phyloP scores from a whole-genome alignment of 2,329 filamentous ascomycete genomes.

The Epichloe typhina region DNA sequence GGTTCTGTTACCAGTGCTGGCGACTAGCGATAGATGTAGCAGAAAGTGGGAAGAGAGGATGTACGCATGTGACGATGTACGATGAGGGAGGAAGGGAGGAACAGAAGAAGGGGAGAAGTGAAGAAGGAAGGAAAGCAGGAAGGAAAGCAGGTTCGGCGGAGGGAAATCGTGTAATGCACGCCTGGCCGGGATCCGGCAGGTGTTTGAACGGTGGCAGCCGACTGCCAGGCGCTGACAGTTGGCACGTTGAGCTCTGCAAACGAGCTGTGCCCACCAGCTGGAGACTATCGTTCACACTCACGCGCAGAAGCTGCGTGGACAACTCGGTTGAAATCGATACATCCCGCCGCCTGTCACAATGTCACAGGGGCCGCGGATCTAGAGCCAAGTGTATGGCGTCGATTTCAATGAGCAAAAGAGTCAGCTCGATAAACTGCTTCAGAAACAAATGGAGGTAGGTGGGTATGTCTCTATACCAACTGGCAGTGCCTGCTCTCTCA shows the following conservation, averaged over 20 bases:
- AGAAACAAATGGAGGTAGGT: not conserved
- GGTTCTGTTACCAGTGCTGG: not conserved
- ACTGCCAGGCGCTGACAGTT: not conserved
- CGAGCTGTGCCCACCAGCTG: not conserved
- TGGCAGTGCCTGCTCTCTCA: not conserved
- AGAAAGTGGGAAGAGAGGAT: not conserved
- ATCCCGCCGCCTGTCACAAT: too few species aligned
- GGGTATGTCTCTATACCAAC: too few species aligned
- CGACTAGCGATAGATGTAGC: not conserved
- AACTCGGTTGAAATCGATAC: too few species aligned
- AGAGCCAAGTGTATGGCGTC: too few species aligned
- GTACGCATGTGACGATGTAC: not conserved
- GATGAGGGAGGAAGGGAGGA: not conserved
- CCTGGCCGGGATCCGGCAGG: not conserved
- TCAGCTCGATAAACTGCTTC: not conserved
- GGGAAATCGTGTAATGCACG: not conserved
- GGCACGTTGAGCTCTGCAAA: not conserved
- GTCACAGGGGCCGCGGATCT: too few species aligned
- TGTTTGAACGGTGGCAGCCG: not conserved
- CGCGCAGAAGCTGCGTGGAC: too few species aligned
- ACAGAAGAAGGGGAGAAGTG: conserved; percentile 5
- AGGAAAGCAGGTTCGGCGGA: conserved; percentile 2
- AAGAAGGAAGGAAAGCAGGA: conserved; percentile 5
- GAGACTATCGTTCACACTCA: too few species aligned
- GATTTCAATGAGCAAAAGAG: too few species aligned